Evolutionary conservation across 2,329 filamentous ascomycete species (phyloP).

Genomic region (Ophiostoma pallidulum): DNA sequence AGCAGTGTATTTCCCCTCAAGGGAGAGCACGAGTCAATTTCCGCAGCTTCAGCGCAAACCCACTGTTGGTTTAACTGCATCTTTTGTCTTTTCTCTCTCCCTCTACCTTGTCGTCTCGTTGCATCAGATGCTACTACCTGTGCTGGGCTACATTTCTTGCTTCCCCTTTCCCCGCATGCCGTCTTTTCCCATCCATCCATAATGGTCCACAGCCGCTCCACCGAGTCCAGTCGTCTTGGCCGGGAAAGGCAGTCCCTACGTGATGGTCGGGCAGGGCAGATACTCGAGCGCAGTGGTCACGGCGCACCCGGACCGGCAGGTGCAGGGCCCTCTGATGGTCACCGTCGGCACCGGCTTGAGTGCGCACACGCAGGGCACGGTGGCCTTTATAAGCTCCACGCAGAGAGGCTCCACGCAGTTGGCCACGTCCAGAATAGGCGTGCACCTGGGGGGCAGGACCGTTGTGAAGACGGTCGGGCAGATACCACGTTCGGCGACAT

Average conservation of each 20-base stretch:
- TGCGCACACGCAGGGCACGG: constrained; percentile 10
- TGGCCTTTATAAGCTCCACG: not conserved
- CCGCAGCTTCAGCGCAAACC: too few relatives aligned
- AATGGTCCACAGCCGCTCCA: too few relatives aligned
- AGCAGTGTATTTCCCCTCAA: not conserved
- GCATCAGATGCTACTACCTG: too few relatives aligned
- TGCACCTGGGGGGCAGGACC: constrained; percentile 3
- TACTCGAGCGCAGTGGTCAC: constrained; percentile 5
- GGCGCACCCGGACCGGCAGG: constrained; percentile 11
- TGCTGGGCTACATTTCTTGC: too few relatives aligned
- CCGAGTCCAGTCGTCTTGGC: not conserved
- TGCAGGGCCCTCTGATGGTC: constrained; percentile 7
- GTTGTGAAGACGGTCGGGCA: constrained; percentile 5
- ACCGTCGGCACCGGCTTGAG: not conserved
- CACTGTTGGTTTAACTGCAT: too few relatives aligned
- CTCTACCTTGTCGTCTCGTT: too few relatives aligned
- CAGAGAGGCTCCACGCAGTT: constrained; percentile 2
- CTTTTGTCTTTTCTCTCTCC: too few relatives aligned
- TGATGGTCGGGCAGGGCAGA: constrained; percentile 6
- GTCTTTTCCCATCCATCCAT: too few relatives aligned
- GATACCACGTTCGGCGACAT: too few relatives aligned
- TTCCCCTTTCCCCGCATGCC: too few relatives aligned
- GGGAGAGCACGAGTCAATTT: too few relatives aligned
- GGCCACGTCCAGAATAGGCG: not conserved
- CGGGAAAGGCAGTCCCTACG: too few relatives aligned